phyloP scores from a whole-genome alignment of 352 stramenopile genomes.

The Pythium periplocum region DNA sequence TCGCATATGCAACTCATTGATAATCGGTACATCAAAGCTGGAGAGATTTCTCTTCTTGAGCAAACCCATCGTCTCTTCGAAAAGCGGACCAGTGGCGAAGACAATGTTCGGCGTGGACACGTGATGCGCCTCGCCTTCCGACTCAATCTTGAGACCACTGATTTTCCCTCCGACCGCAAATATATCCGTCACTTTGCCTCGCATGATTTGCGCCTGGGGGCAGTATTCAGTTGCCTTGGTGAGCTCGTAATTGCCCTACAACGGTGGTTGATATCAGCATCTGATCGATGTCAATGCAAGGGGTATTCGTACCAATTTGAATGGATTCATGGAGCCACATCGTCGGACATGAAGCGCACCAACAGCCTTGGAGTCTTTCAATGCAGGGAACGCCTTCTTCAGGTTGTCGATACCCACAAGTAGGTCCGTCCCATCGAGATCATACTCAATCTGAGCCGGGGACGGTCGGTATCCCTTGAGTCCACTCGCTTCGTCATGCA shows the following conservation, averaged over 20 bases:
- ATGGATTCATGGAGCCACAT: slow-evolving; percentile 63
- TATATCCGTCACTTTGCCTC: slow-evolving; percentile 61
- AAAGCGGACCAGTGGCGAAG: slow-evolving; percentile 63
- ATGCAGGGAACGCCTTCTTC: slow-evolving; percentile 42
- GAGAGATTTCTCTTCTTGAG: slow-evolving; percentile 48
- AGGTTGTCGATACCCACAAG: slow-evolving; percentile 63
- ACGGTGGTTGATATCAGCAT: neutral
- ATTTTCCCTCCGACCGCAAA: slow-evolving; percentile 39
- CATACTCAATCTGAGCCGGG: slow-evolving; percentile 40
- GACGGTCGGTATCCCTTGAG: slow-evolving; percentile 43
- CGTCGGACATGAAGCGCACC: slow-evolving; percentile 63
- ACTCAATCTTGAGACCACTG: slow-evolving; percentile 47
- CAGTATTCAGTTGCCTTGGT: slow-evolving; percentile 62
- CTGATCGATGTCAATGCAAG: neutral
- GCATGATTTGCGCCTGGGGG: slow-evolving; percentile 44
- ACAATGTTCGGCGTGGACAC: slow-evolving; percentile 62
- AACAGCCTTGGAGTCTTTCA: slow-evolving; percentile 50
- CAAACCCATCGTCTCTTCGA: slow-evolving; percentile 57
- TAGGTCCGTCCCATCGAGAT: slow-evolving; percentile 61
- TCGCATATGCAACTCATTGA: slow-evolving; percentile 71
- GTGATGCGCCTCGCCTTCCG: slow-evolving; percentile 44
- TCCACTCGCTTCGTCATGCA: slow-evolving; percentile 33
- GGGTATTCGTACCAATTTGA: slow-evolving; percentile 39
- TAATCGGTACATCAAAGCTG: slow-evolving; percentile 52
- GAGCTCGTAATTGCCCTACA: slow-evolving; percentile 49